Percentiles rank a stretch among this genome's conserved stretches.
Conservation (phyloP, 2,329 filamentous ascomycete genomes). For the Zelopaecilomyces penicillatus region DNA sequence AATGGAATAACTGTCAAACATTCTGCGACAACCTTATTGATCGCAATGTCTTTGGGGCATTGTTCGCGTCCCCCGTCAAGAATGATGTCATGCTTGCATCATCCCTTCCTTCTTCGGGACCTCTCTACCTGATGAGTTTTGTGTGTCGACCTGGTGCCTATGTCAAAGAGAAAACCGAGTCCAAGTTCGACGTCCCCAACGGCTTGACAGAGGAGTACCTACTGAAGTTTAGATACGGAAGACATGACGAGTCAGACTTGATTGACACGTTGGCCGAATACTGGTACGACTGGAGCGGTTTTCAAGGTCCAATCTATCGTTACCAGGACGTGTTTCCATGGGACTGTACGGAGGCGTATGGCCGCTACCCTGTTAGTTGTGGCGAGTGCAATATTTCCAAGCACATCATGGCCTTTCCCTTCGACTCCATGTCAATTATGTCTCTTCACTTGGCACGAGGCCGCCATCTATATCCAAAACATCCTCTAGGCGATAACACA, state of each 20-base stretch:
- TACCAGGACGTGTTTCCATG: constrained; percentile 37
- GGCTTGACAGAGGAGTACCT: constrained; percentile 36
- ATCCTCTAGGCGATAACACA: background rate
- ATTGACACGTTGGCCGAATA: constrained; percentile 36
- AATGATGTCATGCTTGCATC: background rate
- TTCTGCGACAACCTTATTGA: constrained; percentile 30
- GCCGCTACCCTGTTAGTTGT: constrained; percentile 27
- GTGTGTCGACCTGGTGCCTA: constrained; percentile 23
- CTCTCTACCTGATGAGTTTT: constrained; percentile 33
- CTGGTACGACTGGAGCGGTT: constrained; percentile 37
- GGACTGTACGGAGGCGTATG: constrained; percentile 39
- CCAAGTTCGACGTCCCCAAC: constrained; percentile 29
- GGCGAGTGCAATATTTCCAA: constrained; percentile 34
- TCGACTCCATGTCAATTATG: constrained; percentile 35
- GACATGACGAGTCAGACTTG: constrained; percentile 32
- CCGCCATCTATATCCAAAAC: constrained; percentile 24
- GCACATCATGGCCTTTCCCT: constrained; percentile 36
- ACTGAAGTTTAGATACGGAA: constrained; percentile 28
- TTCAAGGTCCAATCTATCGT: constrained; percentile 28
- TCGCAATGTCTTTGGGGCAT: constrained; percentile 20
- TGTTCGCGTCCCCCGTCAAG: constrained; percentile 10
- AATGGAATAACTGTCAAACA: constrained; percentile 28
- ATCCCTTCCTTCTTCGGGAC: background rate
- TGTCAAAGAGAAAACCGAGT: constrained; percentile 15
- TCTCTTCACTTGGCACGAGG: constrained; percentile 29